Percentiles rank a stretch among this genome's conserved stretches.
phyloP scores from a whole-genome alignment of 768 basidiomycete species.

The Chlorophyllum brunneum region DNA sequence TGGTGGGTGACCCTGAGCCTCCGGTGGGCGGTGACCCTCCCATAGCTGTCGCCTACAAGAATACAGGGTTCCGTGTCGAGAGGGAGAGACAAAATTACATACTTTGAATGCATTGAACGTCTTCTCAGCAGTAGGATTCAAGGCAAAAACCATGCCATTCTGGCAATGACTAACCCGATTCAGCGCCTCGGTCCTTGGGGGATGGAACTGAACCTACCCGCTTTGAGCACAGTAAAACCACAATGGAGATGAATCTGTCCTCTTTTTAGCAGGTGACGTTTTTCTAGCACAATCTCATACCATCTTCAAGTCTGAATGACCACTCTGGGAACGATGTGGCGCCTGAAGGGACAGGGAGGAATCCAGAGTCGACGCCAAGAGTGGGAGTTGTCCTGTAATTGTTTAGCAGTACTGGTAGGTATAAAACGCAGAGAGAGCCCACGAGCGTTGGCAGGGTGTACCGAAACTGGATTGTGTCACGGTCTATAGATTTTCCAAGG shows the following conservation, averaged over 20 bases:
- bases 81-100: not conserved
- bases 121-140: conserved; percentile 45
- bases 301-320: conserved; percentile 31
- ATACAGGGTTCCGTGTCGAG: not conserved
- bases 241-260: conserved; percentile 32
- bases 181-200: not conserved
- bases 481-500: too few species aligned
- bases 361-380: conserved; percentile 42
- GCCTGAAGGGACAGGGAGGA: conserved; percentile 32
- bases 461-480: conserved; percentile 38
- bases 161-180: conserved; percentile 36
- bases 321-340: conserved; percentile 33
- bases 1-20: not conserved
- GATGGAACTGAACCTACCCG: conserved; percentile 18
- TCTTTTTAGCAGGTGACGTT: too few species aligned
- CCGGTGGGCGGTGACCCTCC: not conserved
- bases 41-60: conserved; percentile 1
- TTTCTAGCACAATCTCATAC: too few species aligned
- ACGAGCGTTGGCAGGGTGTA: conserved; percentile 31
- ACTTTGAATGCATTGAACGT: conserved; percentile 37
- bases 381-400: conserved; percentile 14
- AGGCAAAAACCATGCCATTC: conserved; percentile 51
- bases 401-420: not conserved
- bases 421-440: not conserved
- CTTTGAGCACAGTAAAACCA: conserved; percentile 53